Evolutionary conservation across 805 yeast genomes (phyloP).

Genomic region (Wickerhamomyces strasburgensis): DNA sequence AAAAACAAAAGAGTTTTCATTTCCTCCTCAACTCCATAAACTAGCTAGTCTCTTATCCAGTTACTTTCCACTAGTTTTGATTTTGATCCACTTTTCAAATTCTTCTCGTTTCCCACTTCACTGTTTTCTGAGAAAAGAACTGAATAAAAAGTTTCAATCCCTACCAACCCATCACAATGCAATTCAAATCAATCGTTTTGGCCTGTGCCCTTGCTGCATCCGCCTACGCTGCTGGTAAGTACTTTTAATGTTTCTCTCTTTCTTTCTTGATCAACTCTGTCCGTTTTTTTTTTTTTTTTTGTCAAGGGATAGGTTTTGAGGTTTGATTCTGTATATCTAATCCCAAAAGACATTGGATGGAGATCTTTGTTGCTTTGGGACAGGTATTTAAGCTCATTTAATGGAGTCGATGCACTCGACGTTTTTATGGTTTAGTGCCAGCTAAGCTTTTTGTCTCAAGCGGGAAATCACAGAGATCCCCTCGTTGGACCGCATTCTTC

Average conservation of each 20-base stretch:
- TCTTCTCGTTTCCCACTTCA: background rate
- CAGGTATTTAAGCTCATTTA: background rate
- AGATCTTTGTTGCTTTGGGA: background rate
- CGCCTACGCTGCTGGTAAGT: slow-evolving; percentile 40
- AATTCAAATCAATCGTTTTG: slow-evolving; percentile 47
- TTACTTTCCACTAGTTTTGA: too few relatives aligned
- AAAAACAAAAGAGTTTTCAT: too few relatives aligned
- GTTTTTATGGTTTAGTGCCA: background rate
- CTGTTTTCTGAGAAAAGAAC: background rate
- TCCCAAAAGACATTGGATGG: too few relatives aligned
- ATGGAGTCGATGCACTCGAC: background rate
- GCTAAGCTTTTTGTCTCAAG: background rate
- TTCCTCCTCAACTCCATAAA: too few relatives aligned
- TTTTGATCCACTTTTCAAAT: too few relatives aligned
- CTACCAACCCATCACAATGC: slow-evolving; percentile 34
- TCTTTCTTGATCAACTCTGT: slow-evolving; percentile 3
- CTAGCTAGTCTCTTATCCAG: too few relatives aligned
- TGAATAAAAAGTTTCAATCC: background rate
- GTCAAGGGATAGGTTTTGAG: background rate
- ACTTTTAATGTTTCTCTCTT: slow-evolving; percentile 5
- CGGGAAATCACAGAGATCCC: background rate
- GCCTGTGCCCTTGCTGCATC: slow-evolving; percentile 46
- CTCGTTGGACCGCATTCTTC: background rate
- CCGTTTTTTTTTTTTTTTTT: background rate
- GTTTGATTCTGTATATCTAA: too few relatives aligned